A percentile compares a stretch with the other conserved stretches of the same genome.
phyloP scores from a whole-genome alignment of 257 asterid species.

The Salvia miltiorrhiza region DNA sequence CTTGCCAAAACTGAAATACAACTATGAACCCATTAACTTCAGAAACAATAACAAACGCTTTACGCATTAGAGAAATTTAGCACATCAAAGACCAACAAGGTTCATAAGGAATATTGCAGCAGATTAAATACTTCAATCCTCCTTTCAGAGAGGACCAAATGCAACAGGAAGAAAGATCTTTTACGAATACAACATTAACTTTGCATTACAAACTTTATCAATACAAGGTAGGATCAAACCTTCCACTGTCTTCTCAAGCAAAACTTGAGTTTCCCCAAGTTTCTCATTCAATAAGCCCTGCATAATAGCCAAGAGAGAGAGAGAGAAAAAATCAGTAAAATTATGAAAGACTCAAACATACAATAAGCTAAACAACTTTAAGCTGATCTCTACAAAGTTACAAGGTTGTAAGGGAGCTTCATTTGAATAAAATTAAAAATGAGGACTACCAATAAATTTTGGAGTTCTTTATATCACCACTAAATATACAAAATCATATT shows the following conservation, averaged over 20 bases:
- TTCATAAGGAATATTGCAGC: too few species aligned
- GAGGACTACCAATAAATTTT: too few species aligned
- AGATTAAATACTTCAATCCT: too few species aligned
- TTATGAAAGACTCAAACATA: background rate
- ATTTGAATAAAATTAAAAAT: background rate
- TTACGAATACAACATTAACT: background rate
- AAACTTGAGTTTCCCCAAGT: constrained; percentile 55
- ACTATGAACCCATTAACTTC: constrained; percentile 16
- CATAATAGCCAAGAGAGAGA: constrained; percentile 23
- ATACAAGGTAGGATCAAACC: constrained; percentile 47
- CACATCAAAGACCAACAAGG: too few species aligned
- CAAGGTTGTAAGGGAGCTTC: background rate
- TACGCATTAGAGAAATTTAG: too few species aligned
- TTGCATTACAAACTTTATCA: constrained; percentile 5
- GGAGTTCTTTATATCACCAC: too few species aligned
- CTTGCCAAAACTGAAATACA: constrained; percentile 68
- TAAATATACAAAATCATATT: constrained; percentile 7
- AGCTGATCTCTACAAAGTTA: constrained; percentile 8
- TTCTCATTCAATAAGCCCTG: constrained; percentile 65
- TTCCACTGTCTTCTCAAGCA: constrained; percentile 83
- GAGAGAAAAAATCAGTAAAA: constrained; percentile 11
- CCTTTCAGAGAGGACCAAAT: too few species aligned
- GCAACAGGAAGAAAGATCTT: too few species aligned
- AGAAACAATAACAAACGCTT: too few species aligned
- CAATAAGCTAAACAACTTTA: background rate